phyloP scores from a whole-genome alignment of 371 early-diverging fungal genomes.

The Rhizopus microsporus region DNA sequence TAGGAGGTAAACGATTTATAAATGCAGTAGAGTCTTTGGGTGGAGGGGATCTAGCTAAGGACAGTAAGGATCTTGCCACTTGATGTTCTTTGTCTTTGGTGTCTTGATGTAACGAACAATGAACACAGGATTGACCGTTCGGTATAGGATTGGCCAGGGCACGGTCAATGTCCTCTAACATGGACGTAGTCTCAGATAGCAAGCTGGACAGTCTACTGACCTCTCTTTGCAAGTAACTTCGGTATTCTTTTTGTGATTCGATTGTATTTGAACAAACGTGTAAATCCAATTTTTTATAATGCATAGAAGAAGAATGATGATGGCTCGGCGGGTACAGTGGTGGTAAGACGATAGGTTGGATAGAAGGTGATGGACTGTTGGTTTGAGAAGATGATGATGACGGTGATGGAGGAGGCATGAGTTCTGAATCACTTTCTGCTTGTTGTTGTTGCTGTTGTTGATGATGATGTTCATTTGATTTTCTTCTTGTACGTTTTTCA shows the following conservation, averaged over 20 bases:
- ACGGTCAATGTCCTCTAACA: constrained; percentile 53
- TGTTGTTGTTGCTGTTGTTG: constrained; percentile 3
- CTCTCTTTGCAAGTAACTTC: constrained; percentile 58
- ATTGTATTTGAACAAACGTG: constrained; percentile 33
- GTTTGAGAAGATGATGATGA: not conserved
- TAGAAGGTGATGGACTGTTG: constrained; percentile 7
- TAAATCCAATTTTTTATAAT: constrained; percentile 5
- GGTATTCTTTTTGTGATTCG: constrained; percentile 51
- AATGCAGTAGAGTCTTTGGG: constrained; percentile 9
- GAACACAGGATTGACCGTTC: constrained; percentile 14
- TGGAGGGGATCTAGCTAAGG: constrained; percentile 18
- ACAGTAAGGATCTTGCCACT: constrained; percentile 21
- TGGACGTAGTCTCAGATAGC: constrained; percentile 52
- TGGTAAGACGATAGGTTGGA: constrained; percentile 19
- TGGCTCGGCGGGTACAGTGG: constrained; percentile 15
- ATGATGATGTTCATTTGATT: not conserved
- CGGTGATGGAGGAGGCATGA: not conserved
- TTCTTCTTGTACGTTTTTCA: constrained; percentile 3
- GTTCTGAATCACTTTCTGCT: not conserved
- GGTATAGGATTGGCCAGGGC: constrained; percentile 30
- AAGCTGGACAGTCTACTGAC: constrained; percentile 53
- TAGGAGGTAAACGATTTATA: constrained; percentile 19
- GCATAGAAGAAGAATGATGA: constrained; percentile 2
- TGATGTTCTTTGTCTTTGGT: constrained; percentile 21
- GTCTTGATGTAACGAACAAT: constrained; percentile 8